A percentile compares a stretch with the other conserved stretches of the same genome.
These are phyloP conservation scores for Millerozyma acaciae DNA, from an alignment of 805 yeast species.

Conservation along the genomic window DNA sequence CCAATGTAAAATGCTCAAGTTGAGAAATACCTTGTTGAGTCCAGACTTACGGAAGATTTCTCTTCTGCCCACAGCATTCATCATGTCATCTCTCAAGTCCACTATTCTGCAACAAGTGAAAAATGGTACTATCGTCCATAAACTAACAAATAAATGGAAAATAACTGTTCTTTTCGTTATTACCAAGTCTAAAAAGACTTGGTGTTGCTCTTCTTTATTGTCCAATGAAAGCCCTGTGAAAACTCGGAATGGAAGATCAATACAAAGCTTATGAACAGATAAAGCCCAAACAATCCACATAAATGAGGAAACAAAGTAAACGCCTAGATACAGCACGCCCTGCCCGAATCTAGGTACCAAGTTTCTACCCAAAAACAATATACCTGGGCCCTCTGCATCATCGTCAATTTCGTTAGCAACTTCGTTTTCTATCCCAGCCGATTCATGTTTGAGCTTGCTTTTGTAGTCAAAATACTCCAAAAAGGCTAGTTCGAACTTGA, in stretches of 20 bases:
- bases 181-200: constrained; percentile 7
- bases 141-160: constrained; percentile 15
- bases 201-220: constrained; percentile 2
- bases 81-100: constrained; percentile 5
- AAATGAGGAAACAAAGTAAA: constrained; percentile 4
- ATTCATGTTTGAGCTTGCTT: not conserved
- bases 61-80: constrained; percentile 4
- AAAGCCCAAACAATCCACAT: constrained; percentile 18
- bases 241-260: constrained; percentile 18
- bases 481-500: constrained; percentile 10
- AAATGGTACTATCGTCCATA: constrained; percentile 20
- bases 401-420: constrained; percentile 7
- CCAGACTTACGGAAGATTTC: constrained; percentile 9
- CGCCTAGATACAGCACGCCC: constrained; percentile 1
- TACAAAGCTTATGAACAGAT: constrained; percentile 16
- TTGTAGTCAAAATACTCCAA: constrained; percentile 10
- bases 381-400: constrained; percentile 3
- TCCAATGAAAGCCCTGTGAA: constrained; percentile 3
- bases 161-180: constrained; percentile 6
- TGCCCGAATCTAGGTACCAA: constrained; percentile 3
- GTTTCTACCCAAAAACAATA: constrained; percentile 4
- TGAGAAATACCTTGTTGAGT: constrained; percentile 9
- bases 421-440: constrained; percentile 6
- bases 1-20: constrained; percentile 11
- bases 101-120: not conserved